Evolutionary conservation across 768 basidiomycete genomes (phyloP).

Genomic region (Russula foetens): DNA sequence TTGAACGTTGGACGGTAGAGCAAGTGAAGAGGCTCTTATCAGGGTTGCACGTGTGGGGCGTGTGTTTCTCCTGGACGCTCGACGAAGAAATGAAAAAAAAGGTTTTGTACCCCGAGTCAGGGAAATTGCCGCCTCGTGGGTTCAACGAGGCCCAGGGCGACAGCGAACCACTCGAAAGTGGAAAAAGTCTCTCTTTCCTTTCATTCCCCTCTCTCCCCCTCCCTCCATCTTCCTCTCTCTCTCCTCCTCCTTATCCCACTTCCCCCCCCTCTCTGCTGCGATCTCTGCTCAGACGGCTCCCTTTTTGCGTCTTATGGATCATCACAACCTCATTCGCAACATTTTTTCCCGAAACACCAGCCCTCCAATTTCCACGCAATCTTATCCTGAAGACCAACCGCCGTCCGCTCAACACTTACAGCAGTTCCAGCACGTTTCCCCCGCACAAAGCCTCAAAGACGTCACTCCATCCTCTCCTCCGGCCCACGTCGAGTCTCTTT

Average conservation of each 20-base stretch:
- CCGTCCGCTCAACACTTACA: conserved; percentile 13
- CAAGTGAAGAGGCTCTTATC: no score
- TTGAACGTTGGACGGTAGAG: no score
- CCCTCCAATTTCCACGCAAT: conserved; percentile 7
- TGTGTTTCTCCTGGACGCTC: no score
- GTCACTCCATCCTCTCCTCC: conserved; percentile 40
- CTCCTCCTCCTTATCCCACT: not conserved
- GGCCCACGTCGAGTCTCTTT: conserved; percentile 60
- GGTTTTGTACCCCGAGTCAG: conserved; percentile 17
- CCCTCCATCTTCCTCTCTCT: not conserved
- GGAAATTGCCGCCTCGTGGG: conserved; percentile 17
- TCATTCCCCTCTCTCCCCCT: not conserved
- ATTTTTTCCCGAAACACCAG: conserved; percentile 21
- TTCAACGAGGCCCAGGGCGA: conserved; percentile 14
- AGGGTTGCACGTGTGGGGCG: no score
- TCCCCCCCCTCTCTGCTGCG: not conserved
- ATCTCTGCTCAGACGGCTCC: conserved; percentile 1
- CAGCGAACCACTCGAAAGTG: no score
- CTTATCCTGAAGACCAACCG: conserved; percentile 19
- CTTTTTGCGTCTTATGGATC: conserved; percentile 15
- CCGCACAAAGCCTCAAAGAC: conserved; percentile 29
- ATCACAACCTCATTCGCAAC: conserved; percentile 18
- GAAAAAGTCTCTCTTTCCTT: not conserved
- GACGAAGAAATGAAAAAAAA: not conserved
- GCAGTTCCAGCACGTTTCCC: conserved; percentile 28